phyloP scores from a whole-genome alignment of 495 filamentous ascomycete species.

The Aspergillus bertholletiae region DNA sequence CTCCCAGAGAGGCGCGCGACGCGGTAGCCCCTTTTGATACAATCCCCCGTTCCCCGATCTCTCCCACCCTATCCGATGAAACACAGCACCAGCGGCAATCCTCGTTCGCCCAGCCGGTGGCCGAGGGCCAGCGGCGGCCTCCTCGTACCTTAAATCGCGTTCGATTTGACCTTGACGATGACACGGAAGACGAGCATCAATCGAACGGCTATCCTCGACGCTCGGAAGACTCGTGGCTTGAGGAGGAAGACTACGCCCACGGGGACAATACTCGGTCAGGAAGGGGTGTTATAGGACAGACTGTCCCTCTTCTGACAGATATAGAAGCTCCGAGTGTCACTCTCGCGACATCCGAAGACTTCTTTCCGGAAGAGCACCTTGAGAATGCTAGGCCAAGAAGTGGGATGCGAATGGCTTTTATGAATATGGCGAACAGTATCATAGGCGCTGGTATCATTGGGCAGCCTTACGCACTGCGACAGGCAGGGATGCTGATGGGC shows the following conservation, averaged over 20 bases:
- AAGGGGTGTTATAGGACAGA: conserved; percentile 35
- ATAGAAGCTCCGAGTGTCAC: conserved; percentile 88
- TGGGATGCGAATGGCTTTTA: conserved; percentile 71
- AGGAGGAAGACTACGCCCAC: conserved; percentile 55
- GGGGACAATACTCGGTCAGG: conserved; percentile 20
- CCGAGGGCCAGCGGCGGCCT: conserved; percentile 49
- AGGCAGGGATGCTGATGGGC: conserved; percentile 81
- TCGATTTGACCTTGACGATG: conserved; percentile 72
- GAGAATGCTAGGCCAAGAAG: conserved; percentile 62
- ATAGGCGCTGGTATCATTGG: conserved; percentile 98
- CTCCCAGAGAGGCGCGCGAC: conserved; percentile 24
- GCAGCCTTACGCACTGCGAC: conserved; percentile 90
- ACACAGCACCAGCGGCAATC: conserved; percentile 35
- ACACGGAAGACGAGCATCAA: conserved; percentile 28
- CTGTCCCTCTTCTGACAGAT: conserved; percentile 73
- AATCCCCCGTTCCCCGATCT: conserved; percentile 13
- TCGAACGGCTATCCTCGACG: conserved; percentile 36
- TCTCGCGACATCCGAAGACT: conserved; percentile 61
- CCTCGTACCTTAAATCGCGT: conserved; percentile 84
- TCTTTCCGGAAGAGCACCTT: conserved; percentile 57
- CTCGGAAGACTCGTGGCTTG: conserved; percentile 47
- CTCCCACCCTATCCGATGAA: conserved; percentile 13
- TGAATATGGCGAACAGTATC: conserved; percentile 99
- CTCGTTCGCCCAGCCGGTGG: conserved; percentile 39
- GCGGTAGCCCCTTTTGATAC: conserved; percentile 21